Conservation (phyloP, 192 early-diverging fungal species). For the Umbelopsis sp. region DNA sequence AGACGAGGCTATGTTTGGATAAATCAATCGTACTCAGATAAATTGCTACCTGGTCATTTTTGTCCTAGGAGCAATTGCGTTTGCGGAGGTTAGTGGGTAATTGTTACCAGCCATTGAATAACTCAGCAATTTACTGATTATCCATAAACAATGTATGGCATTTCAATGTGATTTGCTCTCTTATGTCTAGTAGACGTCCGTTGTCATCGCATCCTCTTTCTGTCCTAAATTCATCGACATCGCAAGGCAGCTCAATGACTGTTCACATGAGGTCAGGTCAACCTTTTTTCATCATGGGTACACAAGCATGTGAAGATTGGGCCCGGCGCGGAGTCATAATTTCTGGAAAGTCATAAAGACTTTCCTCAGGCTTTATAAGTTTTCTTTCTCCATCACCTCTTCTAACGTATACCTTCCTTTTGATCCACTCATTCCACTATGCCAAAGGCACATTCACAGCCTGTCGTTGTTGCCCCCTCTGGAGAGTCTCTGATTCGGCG, state of each 20-base stretch:
- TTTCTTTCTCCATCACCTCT: not conserved
- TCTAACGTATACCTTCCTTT: conserved; percentile 15
- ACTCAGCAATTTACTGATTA: no score
- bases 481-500: conserved; percentile 45
- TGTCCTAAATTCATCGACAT: no score
- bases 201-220: not conserved
- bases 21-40: conserved; percentile 2
- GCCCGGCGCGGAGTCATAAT: not conserved
- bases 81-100: not conserved
- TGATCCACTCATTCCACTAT: not conserved
- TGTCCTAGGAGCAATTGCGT: not conserved
- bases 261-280: not conserved
- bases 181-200: no score
- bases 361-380: not conserved
- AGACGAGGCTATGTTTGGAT: not conserved
- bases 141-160: no score
- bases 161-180: not conserved
- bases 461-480: not conserved
- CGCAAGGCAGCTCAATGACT: not conserved
- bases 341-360: not conserved
- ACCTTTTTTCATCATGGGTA: not conserved
- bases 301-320: conserved; percentile 18
- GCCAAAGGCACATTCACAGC: conserved; percentile 9
- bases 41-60: conserved; percentile 1
- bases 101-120: no score